Conservation (phyloP, 495 filamentous ascomycete species). For the Penicillium angulare region DNA sequence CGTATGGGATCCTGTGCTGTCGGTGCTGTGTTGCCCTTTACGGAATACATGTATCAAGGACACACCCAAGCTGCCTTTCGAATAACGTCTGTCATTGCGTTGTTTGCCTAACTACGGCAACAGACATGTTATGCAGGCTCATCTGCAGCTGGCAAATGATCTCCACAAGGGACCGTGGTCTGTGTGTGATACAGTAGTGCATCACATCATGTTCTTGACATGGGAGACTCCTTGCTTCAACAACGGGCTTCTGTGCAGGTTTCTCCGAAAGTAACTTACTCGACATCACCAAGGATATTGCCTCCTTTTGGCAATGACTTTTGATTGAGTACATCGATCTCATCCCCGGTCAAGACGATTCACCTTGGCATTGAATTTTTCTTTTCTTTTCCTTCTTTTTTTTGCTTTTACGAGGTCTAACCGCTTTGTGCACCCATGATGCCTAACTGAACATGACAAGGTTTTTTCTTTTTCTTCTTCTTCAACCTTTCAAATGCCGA, state of each 20-base stretch:
- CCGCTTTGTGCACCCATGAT: too few relatives aligned
- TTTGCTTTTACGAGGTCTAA: too few relatives aligned
- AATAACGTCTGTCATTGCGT: too few relatives aligned
- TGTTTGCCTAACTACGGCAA: background rate
- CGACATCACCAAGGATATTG: background rate
- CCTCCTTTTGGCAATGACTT: background rate
- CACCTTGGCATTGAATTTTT: too few relatives aligned
- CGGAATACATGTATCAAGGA: too few relatives aligned
- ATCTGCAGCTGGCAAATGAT: constrained; percentile 7
- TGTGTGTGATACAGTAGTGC: background rate
- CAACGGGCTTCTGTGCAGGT: background rate
- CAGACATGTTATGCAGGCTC: background rate
- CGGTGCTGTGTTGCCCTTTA: background rate
- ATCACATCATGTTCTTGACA: background rate
- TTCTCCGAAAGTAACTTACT: background rate
- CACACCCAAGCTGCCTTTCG: constrained; percentile 3
- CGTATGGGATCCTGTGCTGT: background rate
- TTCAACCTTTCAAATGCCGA: background rate
- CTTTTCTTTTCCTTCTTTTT: too few relatives aligned
- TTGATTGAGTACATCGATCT: background rate
- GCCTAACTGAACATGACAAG: background rate
- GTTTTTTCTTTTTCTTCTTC: background rate
- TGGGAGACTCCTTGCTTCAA: constrained; percentile 1
- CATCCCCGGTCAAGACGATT: too few relatives aligned
- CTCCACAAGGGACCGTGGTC: background rate